Base-by-base conservation (phyloP, 768 basidiomycete genomes). In the Mycena belliarum region DNA sequence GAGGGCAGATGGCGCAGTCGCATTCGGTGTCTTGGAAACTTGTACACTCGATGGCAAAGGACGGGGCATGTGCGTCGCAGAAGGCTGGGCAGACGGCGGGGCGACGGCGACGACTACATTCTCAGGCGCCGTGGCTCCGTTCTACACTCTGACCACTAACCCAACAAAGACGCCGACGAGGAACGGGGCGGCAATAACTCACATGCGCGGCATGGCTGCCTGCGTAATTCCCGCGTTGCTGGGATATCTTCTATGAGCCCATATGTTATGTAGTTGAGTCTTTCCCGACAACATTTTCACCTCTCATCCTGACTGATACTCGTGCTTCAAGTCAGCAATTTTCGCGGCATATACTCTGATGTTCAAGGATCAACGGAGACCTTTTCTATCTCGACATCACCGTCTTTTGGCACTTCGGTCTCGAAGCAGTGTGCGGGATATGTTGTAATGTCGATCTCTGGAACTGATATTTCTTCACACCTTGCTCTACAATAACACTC, bases 1-100 rank as follows among this genome's bases (percentile, higher is more conserved):
- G 6, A 35, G 12, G 15, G 8, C 35, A 23, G 35, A 54, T 28
- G 25, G 35, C 16, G 23, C 25, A 6, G n/a, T 26, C 4, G 35
- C 18, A 8, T 46, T 38, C 12, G 35, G 44, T n/a, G 52, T 54
- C 10, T 10, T 54, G 29, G 52, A 54, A 28, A 54, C 33, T 16
- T 54, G 52, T 25, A 46, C 44, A n/a, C 44, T 54, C 4, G 52
- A 54, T n/a, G 44, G 52, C 21, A 35, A 37, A 4, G 52, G 52
- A 0, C 25, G 24, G 9, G 52, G 44, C 52, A 18, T 2, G 3
- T 54, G 44, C 24, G 44, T 54, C 1, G 52, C 44, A 2, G n/a
- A 37, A 3, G 52, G 35, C 18, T 54, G 52, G 52, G 52, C 9
- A 11, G 52, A 40, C 10, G 52, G 44, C 26, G 52, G 52, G 16